Percentiles rank a stretch among this genome's conserved stretches.
phyloP scores from a whole-genome alignment of 345 rosid genomes.

The Ceriops tagal region DNA sequence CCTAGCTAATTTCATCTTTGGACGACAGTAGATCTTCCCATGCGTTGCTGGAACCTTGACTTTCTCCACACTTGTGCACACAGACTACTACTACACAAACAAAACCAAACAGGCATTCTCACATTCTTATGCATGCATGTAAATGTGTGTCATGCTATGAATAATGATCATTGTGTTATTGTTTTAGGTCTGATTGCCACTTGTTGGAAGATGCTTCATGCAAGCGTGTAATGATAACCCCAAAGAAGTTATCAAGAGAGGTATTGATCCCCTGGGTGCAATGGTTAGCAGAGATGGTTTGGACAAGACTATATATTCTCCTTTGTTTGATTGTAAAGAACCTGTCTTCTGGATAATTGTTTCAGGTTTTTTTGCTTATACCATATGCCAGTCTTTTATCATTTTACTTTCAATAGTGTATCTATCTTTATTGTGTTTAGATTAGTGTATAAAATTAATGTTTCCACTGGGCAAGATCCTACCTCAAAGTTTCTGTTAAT shows the following conservation, averaged over 20 bases:
- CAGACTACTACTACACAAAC: no score
- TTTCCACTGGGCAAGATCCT: slow-evolving; percentile 74
- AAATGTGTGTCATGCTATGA: background rate
- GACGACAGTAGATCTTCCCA: slow-evolving; percentile 73
- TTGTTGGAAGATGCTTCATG: slow-evolving; percentile 71
- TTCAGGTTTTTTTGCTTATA: slow-evolving; percentile 2
- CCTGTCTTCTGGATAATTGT: slow-evolving; percentile 7
- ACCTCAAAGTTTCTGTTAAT: slow-evolving; percentile 40
- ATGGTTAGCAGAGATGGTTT: slow-evolving; percentile 80
- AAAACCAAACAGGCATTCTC: no score
- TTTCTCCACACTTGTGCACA: background rate
- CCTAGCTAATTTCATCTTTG: slow-evolving; percentile 59
- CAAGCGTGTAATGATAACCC: slow-evolving; percentile 74
- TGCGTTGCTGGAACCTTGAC: slow-evolving; percentile 33
- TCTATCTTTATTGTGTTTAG: slow-evolving; percentile 33
- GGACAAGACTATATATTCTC: slow-evolving; percentile 82
- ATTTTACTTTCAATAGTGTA: slow-evolving; percentile 4
- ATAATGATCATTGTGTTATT: slow-evolving; percentile 10
- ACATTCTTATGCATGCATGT: no score
- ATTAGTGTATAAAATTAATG: slow-evolving; percentile 75
- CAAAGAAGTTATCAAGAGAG: slow-evolving; percentile 78
- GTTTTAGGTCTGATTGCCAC: slow-evolving; percentile 61
- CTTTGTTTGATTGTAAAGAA: slow-evolving; percentile 75
- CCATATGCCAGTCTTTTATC: background rate
- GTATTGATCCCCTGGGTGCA: slow-evolving; percentile 77